Base-by-base conservation (phyloP, 371 early-diverging fungal genomes). In the Blakeslea trispora region DNA sequence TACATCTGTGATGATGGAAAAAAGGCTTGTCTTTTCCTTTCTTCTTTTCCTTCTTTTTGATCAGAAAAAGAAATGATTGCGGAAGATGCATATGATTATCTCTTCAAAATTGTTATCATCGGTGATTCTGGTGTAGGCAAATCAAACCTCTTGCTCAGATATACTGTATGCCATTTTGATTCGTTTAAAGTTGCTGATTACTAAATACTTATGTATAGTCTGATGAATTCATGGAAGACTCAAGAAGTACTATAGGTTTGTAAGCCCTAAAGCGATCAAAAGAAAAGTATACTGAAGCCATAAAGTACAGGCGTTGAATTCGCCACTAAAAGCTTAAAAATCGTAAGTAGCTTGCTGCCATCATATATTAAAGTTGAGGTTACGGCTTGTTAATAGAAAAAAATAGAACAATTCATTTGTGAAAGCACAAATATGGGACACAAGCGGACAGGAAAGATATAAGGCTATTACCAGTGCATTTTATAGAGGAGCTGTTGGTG, bases 81-180 rank as follows among this genome's bases (percentile, higher is more conserved):
- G 61, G 86, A 84, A 82, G 92, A 91, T 77, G 89, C 91, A 59
- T 91, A 91, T 84, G 91, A 91, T 69, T 91, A 85, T 59, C 74
- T 91, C 53, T 91, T 91, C 83, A 91, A 91, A 77, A 92, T 96
- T 59, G 96, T 97, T 45, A 83, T 96, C 55, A 95, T 98, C 91
- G 56, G 56, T 1, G 56, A 56, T 48, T 56, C 96, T 3, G 95
- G 97, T 41, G 97, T 96, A 57, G 97, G 98, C 50, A 99, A 99
- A 72, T 95, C 97, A 56, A 97, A 96, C 78, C 86, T 99, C 28
- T 85, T 99, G 45, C 84, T 91, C 59, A 85, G 94, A 39, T 95
- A 97, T 77, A 94, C 96, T 22, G 66, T 64, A 71, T 13, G 13
- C 11, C 11, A 11, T 37, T 37, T 7, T 10, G 3, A 13, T 11